Conservation (phyloP, 1,284 basidiomycete species). For the Earliella scabrosa region DNA sequence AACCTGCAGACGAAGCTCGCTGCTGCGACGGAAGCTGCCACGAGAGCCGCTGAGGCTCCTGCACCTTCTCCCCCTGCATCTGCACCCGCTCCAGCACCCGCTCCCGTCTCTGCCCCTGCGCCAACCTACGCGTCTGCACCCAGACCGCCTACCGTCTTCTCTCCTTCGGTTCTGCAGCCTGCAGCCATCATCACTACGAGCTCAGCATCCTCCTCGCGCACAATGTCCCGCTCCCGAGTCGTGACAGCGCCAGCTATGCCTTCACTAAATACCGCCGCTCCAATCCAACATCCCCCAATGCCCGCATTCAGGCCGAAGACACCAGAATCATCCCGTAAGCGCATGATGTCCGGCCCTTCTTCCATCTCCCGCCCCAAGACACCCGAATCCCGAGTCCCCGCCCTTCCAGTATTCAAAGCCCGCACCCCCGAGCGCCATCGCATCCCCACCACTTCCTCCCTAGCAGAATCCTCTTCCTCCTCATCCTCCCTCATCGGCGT, state of each 20-base stretch:
- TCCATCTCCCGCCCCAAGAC: conserved; percentile 52
- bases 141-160: conserved; percentile 5
- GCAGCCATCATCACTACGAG: conserved; percentile 11
- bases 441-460: conserved; percentile 12
- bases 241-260: conserved; percentile 16
- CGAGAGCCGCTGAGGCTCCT: conserved; percentile 26
- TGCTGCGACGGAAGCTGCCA: conserved; percentile 47
- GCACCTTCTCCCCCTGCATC: not conserved
- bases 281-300: conserved; percentile 25
- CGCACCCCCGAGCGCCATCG: conserved; percentile 48
- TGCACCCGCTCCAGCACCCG: not conserved
- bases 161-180: conserved; percentile 13
- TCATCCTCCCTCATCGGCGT: conserved; percentile 48
- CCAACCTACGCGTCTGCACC: conserved; percentile 7
- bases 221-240: conserved; percentile 17
- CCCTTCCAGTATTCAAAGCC: conserved; percentile 51
- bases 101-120: conserved; percentile 11
- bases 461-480: conserved; percentile 22
- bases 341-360: conserved; percentile 49
- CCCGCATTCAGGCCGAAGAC: conserved; percentile 31
- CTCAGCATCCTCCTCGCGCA: conserved; percentile 12
- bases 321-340: conserved; percentile 34
- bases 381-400: conserved; percentile 48
- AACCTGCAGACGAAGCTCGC: conserved; percentile 68
- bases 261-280: not conserved